Percentiles rank a stretch among this genome's conserved stretches.
phyloP scores from a whole-genome alignment of 78 protist species.

The Protostelium mycophagum region DNA sequence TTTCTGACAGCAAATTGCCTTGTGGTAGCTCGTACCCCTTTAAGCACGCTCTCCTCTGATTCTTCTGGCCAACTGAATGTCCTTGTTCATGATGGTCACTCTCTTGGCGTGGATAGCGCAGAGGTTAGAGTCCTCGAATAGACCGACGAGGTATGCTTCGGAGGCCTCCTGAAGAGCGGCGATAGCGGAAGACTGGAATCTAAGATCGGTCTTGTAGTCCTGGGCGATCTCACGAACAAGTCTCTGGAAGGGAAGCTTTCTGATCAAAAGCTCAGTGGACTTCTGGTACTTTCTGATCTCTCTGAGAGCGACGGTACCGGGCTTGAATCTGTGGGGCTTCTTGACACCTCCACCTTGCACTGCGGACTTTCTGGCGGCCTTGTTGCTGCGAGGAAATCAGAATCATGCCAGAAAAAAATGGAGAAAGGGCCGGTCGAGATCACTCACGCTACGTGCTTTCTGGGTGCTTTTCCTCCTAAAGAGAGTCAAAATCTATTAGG shows the following conservation, averaged over 20 bases:
- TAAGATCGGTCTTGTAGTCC: conserved; percentile 84
- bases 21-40: conserved; percentile 3
- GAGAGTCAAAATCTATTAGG: no score
- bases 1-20: conserved; percentile 25
- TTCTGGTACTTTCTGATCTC: conserved; percentile 91
- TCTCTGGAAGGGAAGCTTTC: conserved; percentile 76
- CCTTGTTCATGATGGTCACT: conserved; percentile 90
- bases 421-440: not conserved
- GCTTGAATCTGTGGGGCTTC: conserved; percentile 87
- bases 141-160: conserved; percentile 90
- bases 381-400: conserved; percentile 51
- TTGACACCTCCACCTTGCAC: conserved; percentile 45
- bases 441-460: conserved; percentile 35
- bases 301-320: conserved; percentile 92
- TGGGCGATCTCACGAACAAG: conserved; percentile 70
- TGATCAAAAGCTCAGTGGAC: conserved; percentile 83
- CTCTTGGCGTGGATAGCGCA: conserved; percentile 92
- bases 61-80: conserved; percentile 88
- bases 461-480: conserved; percentile 92
- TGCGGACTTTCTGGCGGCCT: conserved; percentile 80
- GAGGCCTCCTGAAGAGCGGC: conserved; percentile 94
- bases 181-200: conserved; percentile 88
- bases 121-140: conserved; percentile 92
- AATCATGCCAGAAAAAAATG: not conserved
- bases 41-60: conserved; percentile 93